phyloP scores from a whole-genome alignment of 371 early-diverging fungal species.

The Mortierella sp. region DNA sequence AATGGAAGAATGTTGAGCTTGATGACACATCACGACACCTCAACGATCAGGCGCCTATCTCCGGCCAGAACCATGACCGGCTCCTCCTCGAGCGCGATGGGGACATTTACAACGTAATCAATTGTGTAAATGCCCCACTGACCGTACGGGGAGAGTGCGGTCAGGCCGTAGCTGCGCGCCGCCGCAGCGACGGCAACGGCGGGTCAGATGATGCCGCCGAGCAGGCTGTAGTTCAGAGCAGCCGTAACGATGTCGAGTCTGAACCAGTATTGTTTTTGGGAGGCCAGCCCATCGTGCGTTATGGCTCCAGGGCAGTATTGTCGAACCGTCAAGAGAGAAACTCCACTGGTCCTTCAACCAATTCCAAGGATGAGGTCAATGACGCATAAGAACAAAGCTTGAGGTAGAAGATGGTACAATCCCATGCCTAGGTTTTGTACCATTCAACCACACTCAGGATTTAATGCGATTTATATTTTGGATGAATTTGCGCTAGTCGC shows the following conservation, averaged over 20 bases:
- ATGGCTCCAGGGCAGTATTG: conserved; percentile 10
- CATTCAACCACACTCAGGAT: not conserved
- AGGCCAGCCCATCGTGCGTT: conserved; percentile 30
- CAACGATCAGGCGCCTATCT: not conserved
- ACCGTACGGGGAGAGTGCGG: conserved; percentile 12
- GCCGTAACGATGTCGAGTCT: conserved; percentile 50
- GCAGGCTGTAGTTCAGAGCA: conserved; percentile 56
- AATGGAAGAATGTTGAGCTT: not conserved
- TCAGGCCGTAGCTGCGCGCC: conserved; percentile 27
- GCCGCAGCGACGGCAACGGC: conserved; percentile 26
- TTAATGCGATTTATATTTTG: not conserved
- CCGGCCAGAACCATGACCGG: conserved; percentile 23
- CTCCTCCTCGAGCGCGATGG: conserved; percentile 9
- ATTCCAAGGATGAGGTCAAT: conserved; percentile 12
- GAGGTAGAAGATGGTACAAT: not conserved
- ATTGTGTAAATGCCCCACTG: not conserved
- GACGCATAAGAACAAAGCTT: conserved; percentile 8
- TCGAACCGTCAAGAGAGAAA: conserved; percentile 36
- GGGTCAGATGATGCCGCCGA: conserved; percentile 25
- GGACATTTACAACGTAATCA: conserved; percentile 7
- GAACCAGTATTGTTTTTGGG: conserved; percentile 48
- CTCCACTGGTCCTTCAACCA: not conserved
- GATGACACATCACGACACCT: not conserved
- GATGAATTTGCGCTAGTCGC: conserved; percentile 19
- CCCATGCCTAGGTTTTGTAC: not conserved